Evolutionary conservation across 2,329 filamentous ascomycete species (phyloP).

Genomic region (Aureobasidium vineae): DNA sequence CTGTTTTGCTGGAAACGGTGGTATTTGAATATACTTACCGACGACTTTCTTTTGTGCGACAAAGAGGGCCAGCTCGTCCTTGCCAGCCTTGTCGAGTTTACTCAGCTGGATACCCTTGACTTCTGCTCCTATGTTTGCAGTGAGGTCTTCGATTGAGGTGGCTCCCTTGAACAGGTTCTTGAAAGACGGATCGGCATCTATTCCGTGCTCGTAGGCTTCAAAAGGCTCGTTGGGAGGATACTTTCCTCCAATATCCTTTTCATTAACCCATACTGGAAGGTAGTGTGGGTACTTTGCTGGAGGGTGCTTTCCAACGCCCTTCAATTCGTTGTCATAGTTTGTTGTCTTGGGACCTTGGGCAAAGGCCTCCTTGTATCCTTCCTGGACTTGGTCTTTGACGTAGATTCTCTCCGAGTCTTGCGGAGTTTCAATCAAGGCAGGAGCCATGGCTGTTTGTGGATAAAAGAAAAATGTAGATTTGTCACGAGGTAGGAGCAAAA

Average conservation of each 20-base stretch:
- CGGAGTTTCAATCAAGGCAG: constrained; percentile 44
- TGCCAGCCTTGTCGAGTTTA: constrained; percentile 64
- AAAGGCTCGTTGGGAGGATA: constrained; percentile 68
- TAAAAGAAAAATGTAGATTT: neutral
- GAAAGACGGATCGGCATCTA: constrained; percentile 68
- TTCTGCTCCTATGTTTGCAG: constrained; percentile 71
- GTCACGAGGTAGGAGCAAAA: neutral
- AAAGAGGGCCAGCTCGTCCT: constrained; percentile 72
- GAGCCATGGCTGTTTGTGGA: constrained; percentile 40
- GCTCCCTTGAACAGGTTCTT: constrained; percentile 61
- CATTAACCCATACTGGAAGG: constrained; percentile 40
- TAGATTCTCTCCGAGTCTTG: constrained; percentile 30
- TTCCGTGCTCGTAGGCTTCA: constrained; percentile 71
- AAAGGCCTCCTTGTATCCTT: constrained; percentile 46
- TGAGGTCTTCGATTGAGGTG: constrained; percentile 58
- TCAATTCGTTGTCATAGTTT: constrained; percentile 53
- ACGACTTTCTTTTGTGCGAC: constrained; percentile 77
- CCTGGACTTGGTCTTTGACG: constrained; percentile 13
- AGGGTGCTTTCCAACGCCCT: constrained; percentile 54
- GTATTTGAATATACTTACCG: constrained; percentile 41
- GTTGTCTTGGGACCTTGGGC: constrained; percentile 44
- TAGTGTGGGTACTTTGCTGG: constrained; percentile 68
- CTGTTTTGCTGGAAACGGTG: neutral
- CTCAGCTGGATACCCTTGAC: constrained; percentile 69
- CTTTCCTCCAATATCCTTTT: constrained; percentile 34